Percentiles rank a stretch among this genome's conserved stretches.
These are phyloP conservation scores for Penicillium sp. DNA, from an alignment of 2,329 filamentous ascomycete species.

Conservation along the genomic window DNA sequence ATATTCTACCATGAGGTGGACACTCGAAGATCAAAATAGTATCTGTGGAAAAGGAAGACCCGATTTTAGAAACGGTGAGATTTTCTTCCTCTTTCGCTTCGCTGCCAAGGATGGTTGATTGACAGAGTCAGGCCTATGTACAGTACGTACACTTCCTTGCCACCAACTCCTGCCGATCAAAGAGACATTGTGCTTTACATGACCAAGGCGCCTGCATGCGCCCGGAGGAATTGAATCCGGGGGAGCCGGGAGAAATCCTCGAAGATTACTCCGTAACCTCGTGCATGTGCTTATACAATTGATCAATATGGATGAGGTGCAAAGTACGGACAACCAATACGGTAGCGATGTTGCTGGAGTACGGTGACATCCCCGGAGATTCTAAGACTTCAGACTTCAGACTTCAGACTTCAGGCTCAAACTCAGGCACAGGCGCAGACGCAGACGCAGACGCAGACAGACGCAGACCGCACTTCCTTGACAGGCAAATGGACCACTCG, in stretches of 20 bases:
- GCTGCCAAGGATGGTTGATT: background rate
- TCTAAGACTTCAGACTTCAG: too few species aligned
- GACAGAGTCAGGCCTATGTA: background rate
- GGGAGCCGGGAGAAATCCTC: background rate
- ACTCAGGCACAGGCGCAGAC: background rate
- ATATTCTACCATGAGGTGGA: background rate
- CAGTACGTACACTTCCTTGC: background rate
- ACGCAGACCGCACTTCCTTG: slow-evolving; percentile 8
- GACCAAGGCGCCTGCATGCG: background rate
- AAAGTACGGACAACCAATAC: background rate
- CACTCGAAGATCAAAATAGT: background rate
- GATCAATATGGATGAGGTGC: background rate
- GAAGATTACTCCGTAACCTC: background rate
- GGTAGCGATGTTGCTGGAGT: background rate
- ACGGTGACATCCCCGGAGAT: background rate
- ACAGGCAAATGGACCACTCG: slow-evolving; percentile 6
- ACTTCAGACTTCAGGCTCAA: background rate
- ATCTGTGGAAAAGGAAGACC: background rate
- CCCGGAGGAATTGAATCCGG: background rate
- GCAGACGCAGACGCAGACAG: background rate
- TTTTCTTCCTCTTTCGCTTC: background rate
- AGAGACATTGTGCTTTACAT: background rate
- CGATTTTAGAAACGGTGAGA: background rate
- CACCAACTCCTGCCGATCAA: background rate
- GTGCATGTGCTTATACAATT: background rate